Conservation (phyloP, 495 filamentous ascomycete species). For the Aspergillus affinis region DNA sequence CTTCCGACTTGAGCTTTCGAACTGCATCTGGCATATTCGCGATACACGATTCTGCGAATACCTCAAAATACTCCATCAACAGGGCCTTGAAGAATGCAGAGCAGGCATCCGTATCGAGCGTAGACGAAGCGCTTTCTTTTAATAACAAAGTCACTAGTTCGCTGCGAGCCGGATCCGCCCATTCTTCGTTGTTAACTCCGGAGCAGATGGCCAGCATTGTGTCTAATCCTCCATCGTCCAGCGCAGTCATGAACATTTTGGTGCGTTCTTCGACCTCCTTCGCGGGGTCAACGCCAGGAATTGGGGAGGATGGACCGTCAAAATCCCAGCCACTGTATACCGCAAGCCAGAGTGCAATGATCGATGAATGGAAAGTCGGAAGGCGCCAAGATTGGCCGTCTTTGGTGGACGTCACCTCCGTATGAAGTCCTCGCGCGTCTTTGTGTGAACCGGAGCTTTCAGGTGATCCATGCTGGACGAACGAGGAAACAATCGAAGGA, state of each 20-base stretch:
- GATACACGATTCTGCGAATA: slow-evolving; percentile 85
- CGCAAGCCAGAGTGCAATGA: slow-evolving; percentile 78
- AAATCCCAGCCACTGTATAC: slow-evolving; percentile 89
- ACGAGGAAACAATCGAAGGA: slow-evolving; percentile 70
- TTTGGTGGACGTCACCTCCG: slow-evolving; percentile 58
- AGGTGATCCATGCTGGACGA: slow-evolving; percentile 70
- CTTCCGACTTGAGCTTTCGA: slow-evolving; percentile 79
- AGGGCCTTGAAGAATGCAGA: slow-evolving; percentile 62
- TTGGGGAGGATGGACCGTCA: slow-evolving; percentile 57
- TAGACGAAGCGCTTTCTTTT: slow-evolving; percentile 66
- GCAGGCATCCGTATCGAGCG: slow-evolving; percentile 60
- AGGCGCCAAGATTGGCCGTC: slow-evolving; percentile 69
- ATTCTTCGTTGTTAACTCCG: slow-evolving; percentile 70
- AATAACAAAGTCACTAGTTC: slow-evolving; percentile 75
- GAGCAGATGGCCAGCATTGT: slow-evolving; percentile 83
- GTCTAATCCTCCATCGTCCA: slow-evolving; percentile 89
- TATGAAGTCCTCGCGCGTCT: slow-evolving; percentile 67
- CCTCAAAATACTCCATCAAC: slow-evolving; percentile 77
- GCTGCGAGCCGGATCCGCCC: slow-evolving; percentile 76
- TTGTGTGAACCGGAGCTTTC: slow-evolving; percentile 59
- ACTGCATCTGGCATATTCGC: slow-evolving; percentile 92
- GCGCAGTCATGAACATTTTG: slow-evolving; percentile 67
- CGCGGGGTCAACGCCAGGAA: slow-evolving; percentile 56
- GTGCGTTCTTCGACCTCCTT: slow-evolving; percentile 68
- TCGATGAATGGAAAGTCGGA: slow-evolving; percentile 71